Evolutionary conservation across 2,329 filamentous ascomycete genomes (phyloP), one percentile per base, ranked within the genome.

Genomic region (Trichoderma gracile): DNA sequence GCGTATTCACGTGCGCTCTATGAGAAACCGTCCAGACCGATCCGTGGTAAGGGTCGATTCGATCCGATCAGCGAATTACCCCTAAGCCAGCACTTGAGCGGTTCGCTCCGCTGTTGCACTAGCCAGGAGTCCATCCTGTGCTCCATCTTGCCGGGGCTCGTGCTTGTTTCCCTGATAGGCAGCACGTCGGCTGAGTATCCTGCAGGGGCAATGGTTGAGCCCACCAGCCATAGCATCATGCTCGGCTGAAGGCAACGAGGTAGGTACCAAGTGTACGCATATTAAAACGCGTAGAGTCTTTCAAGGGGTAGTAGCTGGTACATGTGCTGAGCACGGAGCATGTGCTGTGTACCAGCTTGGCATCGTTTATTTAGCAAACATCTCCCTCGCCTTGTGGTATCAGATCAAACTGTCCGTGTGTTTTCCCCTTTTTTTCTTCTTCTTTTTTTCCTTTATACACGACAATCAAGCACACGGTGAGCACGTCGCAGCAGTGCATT

Each of bases 51-150:
- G 19, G 9, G 21, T 50, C 30, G 55, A 49, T 49, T 58, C 55
- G 25, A 38, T 49, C 43, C 38, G 50, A 60, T 59, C 49, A 60
- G 49, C 40, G 14, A 60, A 50, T 43, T 30, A n/a, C 46, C 57
- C 59, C 59, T 54, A 33, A 54, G 38, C 54, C 62, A 42, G 30
- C 30, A 30, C 30, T 30, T 30, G 30, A 30, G 62, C 54, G 54
- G 55, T 59, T 64, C 62, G 62, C 38, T 64, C 62, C 62, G 54
- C 62, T 59, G 58, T 54, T 23, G 54, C 46, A 64, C 62, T 64
- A 64, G 62, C 62, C 46, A 23, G 54, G 52, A 43, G 43, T 15
- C 50, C 45, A 33, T n/a, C 21, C 61, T 55, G 21, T 42, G n/a
- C 33, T 60, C 46, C 33, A 33, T 57, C 53, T 56, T 33, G 43